Base-by-base conservation (phyloP, 176 grass and related monocot genomes). In the Otatea glauca region DNA sequence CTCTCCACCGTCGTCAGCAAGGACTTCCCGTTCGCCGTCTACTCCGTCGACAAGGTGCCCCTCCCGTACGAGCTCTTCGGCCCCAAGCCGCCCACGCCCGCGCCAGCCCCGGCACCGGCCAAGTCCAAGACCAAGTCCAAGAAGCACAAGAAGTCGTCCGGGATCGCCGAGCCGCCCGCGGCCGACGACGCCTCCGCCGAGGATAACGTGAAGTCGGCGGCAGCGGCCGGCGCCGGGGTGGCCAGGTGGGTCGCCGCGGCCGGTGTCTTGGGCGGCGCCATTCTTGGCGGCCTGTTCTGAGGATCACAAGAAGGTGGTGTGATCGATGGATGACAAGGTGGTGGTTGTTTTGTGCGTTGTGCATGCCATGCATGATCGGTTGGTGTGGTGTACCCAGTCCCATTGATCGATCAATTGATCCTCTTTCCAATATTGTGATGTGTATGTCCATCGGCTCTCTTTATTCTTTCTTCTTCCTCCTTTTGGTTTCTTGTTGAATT, bases 51-150 rank as follows among this genome's bases (percentile, higher is more conserved):
- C 17, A 89, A 87, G 66, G 81, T 94, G 65, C 90, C 94, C 14
- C 90, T 96, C 11, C 97, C 97, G 0, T 91, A 86, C 81, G 88
- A 86, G 74, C 23, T 94, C 7, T 99, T 96, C 24, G 93, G 90
- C 0, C 59, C 93, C 32, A 92, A 99, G 84, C 74, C 97, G 7
- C 93, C 93, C 0, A 82, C 93, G 8, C 27, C 93, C 0, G 84
- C 93, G 0, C 85, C 93, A 0, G 63, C 93, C 0, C 88, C 97
- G 0, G 82, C 90, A 0, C 54, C 89, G 0, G 76, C 90, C 24
- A 87, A 84, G 74, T 76, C 87, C 65, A 94, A 92, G 77, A 58
- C 69, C 58, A 94, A 92, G 81, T 56, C 79, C 65, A 90, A 90
- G 89, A 90, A 90, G 89, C 70, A 43, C 74, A 86, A 88, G 83